Base-by-base conservation (phyloP, 2,329 filamentous ascomycete species). In the Huntiella decipiens region DNA sequence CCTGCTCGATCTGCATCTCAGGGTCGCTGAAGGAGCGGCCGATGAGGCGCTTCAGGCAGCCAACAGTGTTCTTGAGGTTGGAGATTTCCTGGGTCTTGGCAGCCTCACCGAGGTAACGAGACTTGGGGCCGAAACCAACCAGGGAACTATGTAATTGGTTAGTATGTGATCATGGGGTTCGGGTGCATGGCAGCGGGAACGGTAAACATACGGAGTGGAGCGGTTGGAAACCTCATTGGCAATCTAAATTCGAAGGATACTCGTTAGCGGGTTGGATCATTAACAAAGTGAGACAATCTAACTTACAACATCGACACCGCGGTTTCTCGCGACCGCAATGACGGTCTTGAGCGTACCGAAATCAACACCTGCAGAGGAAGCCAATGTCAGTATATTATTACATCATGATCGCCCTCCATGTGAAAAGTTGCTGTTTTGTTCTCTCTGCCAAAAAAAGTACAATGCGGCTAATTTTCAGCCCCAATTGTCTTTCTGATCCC, bases 171-270 rank as follows among this genome's bases (percentile, higher is more conserved):
- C 15, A 19, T 28, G 8, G 33, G 41, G 31, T 43, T 33, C 44
- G 43, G 44, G 46, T 46, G 46, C 39, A 45, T 46, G 38, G 36
- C 5, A 39, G 48, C 33, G 34, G 44, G 33, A 2, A 33, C 42
- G 35, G 31, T n/a, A 32, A 47, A 79, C 86, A 73, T 83, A 95
- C 84, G 91, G 91, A 56, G 91, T 98, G 51, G 85, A 79, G 66
- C 91, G 81, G 74, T 98, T 96, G 55, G 91, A 98, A 57, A 96
- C 91, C 67, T 98, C 91, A 73, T 98, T 98, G 69, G 85, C 82
- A 62, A 98, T 93, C 86, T 94, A 32, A 32, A 31, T 3, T 11
- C 11, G 22, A 17, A 37, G 34, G 13, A 35, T 31, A 17, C 22
- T 53, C 53, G 55, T 60, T 28, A 28, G 22, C 22, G 22, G 22